These are phyloP conservation scores for Candida sonorensis DNA, from an alignment of 805 yeast species.

Conservation along the genomic window DNA sequence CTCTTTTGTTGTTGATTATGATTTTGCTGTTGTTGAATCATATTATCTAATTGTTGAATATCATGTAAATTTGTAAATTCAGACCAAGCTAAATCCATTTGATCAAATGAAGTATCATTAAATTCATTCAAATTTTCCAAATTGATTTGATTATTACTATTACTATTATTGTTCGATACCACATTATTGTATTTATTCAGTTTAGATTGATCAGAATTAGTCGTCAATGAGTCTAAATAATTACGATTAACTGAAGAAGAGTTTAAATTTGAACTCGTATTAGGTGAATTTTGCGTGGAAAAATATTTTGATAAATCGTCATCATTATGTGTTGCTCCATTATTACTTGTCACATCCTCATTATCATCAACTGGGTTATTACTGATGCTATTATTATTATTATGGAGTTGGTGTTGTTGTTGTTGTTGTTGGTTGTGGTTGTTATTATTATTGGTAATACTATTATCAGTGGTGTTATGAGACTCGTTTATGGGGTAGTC, in stretches of 20 bases:
- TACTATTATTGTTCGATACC: not conserved
- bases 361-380: too few species aligned
- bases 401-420: not conserved
- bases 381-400: too few species aligned
- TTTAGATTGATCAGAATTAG: not conserved
- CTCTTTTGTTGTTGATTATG: conserved; percentile 3
- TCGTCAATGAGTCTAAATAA: too few species aligned
- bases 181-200: not conserved
- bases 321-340: not conserved
- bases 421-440: not conserved
- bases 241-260: too few species aligned
- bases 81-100: conserved; percentile 19
- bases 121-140: not conserved
- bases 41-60: conserved; percentile 14
- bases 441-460: too few species aligned
- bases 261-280: not conserved
- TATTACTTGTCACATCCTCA: too few species aligned
- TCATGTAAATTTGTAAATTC: conserved; percentile 19
- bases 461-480: too few species aligned
- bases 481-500: too few species aligned
- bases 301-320: not conserved
- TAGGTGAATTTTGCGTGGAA: not conserved
- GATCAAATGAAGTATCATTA: conserved; percentile 13
- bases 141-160: not conserved
- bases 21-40: conserved; percentile 6